Evolutionary conservation across 2,329 filamentous ascomycete species (phyloP).

Genomic region (Paecilomyces sp.): DNA sequence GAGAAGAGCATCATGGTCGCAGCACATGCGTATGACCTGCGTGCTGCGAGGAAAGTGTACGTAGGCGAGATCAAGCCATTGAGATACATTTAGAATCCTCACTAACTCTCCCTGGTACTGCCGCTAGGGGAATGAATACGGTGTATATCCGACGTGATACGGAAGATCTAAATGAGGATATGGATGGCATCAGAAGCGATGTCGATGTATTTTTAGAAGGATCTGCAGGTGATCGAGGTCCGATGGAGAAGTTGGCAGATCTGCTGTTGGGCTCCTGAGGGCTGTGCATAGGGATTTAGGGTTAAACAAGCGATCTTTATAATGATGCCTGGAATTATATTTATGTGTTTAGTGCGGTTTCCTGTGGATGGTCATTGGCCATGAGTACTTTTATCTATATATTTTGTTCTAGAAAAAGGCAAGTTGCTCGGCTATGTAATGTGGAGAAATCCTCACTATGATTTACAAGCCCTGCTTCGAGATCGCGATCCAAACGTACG

Average conservation of each 20-base stretch:
- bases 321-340: no score
- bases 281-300: no score
- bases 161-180: not conserved
- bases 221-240: not conserved
- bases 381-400: no score
- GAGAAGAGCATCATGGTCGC: conserved; percentile 47
- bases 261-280: not conserved
- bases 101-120: not conserved
- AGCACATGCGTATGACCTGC: conserved; percentile 48
- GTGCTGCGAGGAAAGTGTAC: conserved; percentile 42
- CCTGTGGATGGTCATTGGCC: no score
- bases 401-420: no score
- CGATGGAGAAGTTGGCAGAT: not conserved
- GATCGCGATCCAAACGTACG: no score
- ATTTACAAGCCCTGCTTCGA: no score
- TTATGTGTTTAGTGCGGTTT: no score
- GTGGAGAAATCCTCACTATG: no score
- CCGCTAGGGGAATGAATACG: not conserved
- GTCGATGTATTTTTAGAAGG: not conserved
- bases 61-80: conserved; percentile 17
- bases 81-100: not conserved
- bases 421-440: no score
- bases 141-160: not conserved
- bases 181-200: not conserved
- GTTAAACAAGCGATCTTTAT: no score